Evolutionary conservation across 495 filamentous ascomycete genomes (phyloP).

Genomic region (Sordaria brevicollis): DNA sequence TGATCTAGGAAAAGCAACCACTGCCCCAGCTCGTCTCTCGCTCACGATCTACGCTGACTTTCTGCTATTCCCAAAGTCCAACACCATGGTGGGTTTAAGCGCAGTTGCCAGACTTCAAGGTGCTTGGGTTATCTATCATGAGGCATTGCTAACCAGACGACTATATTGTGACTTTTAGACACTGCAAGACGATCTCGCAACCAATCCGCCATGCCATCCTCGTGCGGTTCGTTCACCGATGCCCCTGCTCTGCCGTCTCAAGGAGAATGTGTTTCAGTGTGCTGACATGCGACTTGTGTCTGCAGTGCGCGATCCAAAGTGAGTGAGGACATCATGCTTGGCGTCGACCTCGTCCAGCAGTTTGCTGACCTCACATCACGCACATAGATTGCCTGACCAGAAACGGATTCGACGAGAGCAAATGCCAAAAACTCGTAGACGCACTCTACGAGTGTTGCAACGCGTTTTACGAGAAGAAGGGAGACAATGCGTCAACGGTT

Average conservation of each 20-base stretch:
- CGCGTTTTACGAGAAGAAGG: slow-evolving; percentile 70
- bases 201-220: slow-evolving; percentile 78
- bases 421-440: slow-evolving; percentile 70
- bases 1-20: not conserved
- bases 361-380: slow-evolving; percentile 5
- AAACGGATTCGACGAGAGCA: slow-evolving; percentile 80
- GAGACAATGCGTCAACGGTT: slow-evolving; percentile 62
- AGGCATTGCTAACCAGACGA: not conserved
- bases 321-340: slow-evolving; percentile 4
- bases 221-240: slow-evolving; percentile 57
- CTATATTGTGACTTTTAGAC: slow-evolving; percentile 14
- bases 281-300: slow-evolving; percentile 2
- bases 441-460: slow-evolving; percentile 95
- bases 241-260: not conserved
- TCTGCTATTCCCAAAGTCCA: not conserved
- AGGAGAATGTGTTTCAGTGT: not conserved
- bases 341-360: slow-evolving; percentile 4
- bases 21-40: not conserved
- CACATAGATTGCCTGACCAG: slow-evolving; percentile 68
- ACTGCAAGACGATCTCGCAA: slow-evolving; percentile 57
- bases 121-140: not conserved
- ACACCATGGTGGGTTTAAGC: slow-evolving; percentile 2
- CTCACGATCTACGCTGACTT: not conserved
- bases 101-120: not conserved
- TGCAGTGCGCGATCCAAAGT: slow-evolving; percentile 86